These are phyloP conservation scores for Podila epicladia DNA, from an alignment of 192 early-diverging fungal genomes.

Conservation along the genomic window DNA sequence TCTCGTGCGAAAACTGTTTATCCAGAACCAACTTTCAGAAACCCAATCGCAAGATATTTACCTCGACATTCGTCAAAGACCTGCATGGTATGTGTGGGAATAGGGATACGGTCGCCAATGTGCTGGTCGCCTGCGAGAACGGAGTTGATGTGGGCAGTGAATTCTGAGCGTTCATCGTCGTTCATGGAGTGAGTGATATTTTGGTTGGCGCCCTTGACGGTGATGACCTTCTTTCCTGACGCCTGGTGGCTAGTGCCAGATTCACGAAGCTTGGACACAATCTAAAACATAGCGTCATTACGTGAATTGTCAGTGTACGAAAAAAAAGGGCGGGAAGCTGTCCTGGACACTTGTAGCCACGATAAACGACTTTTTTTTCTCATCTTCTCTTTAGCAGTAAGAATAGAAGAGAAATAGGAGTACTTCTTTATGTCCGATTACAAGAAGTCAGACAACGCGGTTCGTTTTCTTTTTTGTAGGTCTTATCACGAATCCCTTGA, in stretches of 20 bases:
- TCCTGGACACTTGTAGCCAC: background rate
- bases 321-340: conserved; percentile 11
- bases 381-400: too few species aligned
- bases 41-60: conserved; percentile 13
- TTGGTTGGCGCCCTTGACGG: conserved; percentile 82
- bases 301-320: background rate
- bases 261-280: conserved; percentile 61
- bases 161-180: conserved; percentile 98
- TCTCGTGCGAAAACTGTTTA: too few species aligned
- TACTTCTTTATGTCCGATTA: too few species aligned
- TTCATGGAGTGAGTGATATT: conserved; percentile 98
- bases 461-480: background rate
- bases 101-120: conserved; percentile 88
- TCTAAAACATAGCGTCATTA: conserved; percentile 37
- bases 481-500: background rate
- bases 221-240: conserved; percentile 82
- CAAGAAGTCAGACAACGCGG: background rate
- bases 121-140: conserved; percentile 83
- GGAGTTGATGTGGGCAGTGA: conserved; percentile 94
- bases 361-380: background rate
- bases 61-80: conserved; percentile 95
- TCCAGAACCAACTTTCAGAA: too few species aligned
- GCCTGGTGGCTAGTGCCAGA: conserved; percentile 59
- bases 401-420: too few species aligned
- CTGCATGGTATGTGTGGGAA: conserved; percentile 94